Base-by-base conservation (phyloP, 2,329 filamentous ascomycete species). In the Pezicula rhizophila region DNA sequence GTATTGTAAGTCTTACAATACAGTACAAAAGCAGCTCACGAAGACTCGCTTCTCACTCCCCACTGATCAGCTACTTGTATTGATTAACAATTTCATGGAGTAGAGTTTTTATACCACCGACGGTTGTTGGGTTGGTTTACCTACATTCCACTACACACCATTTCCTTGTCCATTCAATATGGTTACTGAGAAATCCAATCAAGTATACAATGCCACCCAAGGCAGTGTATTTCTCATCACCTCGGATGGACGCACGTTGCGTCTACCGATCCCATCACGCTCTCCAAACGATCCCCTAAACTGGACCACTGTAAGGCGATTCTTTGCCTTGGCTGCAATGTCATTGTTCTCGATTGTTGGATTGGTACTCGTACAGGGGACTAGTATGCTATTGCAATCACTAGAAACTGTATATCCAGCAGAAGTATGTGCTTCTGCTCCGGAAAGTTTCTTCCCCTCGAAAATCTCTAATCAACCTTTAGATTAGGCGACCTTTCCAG, bases 201-300 rank as follows among this genome's bases (percentile, higher is more conserved):
- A 42, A 15, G 7, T 12, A 31, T 10, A 12, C 28, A 25, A 42
- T 26, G 40, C 23, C 6, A 42, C 40, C 1, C 40, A 42, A 6
- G 40, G 52, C 15, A 56, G 61, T 40, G 53, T 66, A 23, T 67
- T 58, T 45, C 59, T 67, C 38, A 65, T 67, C 48, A 59, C 63
- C 6, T 59, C 60, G 4, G 60, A 63, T 45, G 65, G 65, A 23
- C 48, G 57, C 17, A 57, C 60, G 8, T 53, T 66, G 25, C 60
- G 55, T 23, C 56, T 67, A 12, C 65, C 64, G 20, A 64, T 67
- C 42, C 63, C 64, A 4, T 66, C 63, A 42, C 49, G 58, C 7
- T 65, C 60, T 11, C 58, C 52, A 3, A 34, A 51, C 17, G 64
- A 67, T 40, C 64, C 64, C 1, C 48, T 67, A 17, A 60, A 55